phyloP scores from a whole-genome alignment of 129 eudicot species.

The Helianthus tuberosus region DNA sequence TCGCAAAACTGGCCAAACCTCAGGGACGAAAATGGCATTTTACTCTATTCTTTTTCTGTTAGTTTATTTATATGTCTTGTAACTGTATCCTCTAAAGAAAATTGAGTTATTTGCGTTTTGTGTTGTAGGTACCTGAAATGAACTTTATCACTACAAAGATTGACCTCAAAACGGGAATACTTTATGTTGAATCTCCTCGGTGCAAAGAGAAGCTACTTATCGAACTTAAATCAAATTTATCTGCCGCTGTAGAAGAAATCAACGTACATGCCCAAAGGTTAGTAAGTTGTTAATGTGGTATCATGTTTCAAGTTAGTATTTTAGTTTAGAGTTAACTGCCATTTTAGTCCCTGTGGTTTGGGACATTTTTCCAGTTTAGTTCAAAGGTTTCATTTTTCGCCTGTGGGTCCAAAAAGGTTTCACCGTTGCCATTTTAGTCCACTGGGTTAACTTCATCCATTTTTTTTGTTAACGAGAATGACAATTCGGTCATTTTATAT shows the following conservation, averaged over 20 bases:
- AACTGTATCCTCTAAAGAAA: neutral
- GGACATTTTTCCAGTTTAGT: no score
- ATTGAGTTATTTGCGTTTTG: conserved; percentile 16
- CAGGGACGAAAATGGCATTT: no score
- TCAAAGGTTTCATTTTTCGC: no score
- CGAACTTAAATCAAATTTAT: conserved; percentile 43
- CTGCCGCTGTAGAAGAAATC: conserved; percentile 53
- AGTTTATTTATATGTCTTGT: neutral
- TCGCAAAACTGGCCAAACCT: no score
- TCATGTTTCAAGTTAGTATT: conserved; percentile 5
- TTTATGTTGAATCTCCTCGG: conserved; percentile 70
- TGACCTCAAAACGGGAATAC: conserved; percentile 68
- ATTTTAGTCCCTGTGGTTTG: no score
- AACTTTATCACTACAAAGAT: conserved; percentile 63
- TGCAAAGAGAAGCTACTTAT: conserved; percentile 76
- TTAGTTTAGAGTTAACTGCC: no score
- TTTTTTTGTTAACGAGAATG: no score
- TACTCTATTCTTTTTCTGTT: neutral
- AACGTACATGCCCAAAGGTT: conserved; percentile 75
- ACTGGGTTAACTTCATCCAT: no score
- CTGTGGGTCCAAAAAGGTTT: no score
- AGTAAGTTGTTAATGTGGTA: neutral
- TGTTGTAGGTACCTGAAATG: conserved; percentile 84
- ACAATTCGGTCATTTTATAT: no score
- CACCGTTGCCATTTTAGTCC: no score